Evolutionary conservation across 345 rosid genomes (phyloP).

Genomic region (Aethionema arabicum): DNA sequence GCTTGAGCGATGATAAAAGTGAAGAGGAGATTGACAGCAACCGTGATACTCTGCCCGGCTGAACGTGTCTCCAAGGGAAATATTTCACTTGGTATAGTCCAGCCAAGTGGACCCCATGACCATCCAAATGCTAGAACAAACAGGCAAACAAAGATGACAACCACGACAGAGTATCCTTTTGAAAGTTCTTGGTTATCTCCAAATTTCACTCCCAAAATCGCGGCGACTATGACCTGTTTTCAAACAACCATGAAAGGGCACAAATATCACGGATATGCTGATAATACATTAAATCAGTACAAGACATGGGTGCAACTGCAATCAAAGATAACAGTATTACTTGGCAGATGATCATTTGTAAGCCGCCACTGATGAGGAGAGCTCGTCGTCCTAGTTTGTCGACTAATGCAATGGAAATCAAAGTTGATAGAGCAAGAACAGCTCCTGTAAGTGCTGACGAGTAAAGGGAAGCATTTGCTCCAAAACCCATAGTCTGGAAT

Average conservation of each 20-base stretch:
- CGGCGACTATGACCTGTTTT: conserved; percentile 61
- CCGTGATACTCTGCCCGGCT: conserved; percentile 91
- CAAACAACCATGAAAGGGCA: not conserved
- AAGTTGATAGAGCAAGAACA: conserved; percentile 76
- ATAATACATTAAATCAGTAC: no score
- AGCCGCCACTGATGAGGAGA: conserved; percentile 83
- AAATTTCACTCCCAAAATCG: conserved; percentile 77
- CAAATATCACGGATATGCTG: not conserved
- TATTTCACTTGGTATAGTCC: conserved; percentile 94
- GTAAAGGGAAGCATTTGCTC: conserved; percentile 74
- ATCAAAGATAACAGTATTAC: conserved; percentile 42
- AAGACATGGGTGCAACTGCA: not conserved
- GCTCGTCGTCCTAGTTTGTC: conserved; percentile 72
- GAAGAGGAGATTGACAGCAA: conserved; percentile 85
- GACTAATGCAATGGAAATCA: conserved; percentile 73
- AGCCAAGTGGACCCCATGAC: conserved; percentile 98
- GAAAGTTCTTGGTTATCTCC: conserved; percentile 65
- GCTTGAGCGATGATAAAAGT: conserved; percentile 79
- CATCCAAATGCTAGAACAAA: conserved; percentile 93
- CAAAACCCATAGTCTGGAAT: conserved; percentile 90
- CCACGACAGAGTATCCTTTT: conserved; percentile 58
- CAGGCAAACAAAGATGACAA: conserved; percentile 73
- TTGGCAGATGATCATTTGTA: conserved; percentile 82
- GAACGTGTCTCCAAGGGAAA: conserved; percentile 86
- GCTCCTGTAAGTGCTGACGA: conserved; percentile 96